Percentiles rank a stretch among this genome's conserved stretches.
Conservation (phyloP, 2,329 filamentous ascomycete species). For the Fusarium nodosum region DNA sequence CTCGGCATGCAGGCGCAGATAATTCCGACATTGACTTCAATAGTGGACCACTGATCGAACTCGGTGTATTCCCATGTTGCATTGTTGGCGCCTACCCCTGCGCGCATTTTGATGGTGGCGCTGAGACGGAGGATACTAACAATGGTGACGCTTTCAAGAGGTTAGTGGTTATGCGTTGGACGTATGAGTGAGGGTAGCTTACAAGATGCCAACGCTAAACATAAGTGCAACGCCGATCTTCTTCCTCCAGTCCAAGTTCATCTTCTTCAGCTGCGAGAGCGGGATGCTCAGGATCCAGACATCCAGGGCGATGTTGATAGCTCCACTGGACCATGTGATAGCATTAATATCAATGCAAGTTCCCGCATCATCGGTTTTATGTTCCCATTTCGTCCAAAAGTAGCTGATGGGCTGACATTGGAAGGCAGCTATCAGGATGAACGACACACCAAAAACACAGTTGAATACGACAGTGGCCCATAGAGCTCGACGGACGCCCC, state of each 20-base stretch:
- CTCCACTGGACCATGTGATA: conserved; percentile 65
- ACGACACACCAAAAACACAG: conserved; percentile 57
- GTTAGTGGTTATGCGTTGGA: neutral
- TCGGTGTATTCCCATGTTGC: conserved; percentile 55
- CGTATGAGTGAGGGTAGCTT: too few species aligned
- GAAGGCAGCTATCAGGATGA: conserved; percentile 61
- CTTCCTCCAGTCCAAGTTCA: conserved; percentile 63
- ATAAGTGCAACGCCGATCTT: conserved; percentile 64
- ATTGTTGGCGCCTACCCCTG: conserved; percentile 46
- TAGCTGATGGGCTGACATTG: conserved; percentile 65
- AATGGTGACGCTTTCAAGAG: conserved; percentile 52
- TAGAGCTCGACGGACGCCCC: conserved; percentile 56
- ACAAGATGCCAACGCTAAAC: conserved; percentile 64
- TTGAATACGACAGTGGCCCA: conserved; percentile 60
- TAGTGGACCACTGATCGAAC: conserved; percentile 54
- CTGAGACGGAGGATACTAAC: conserved; percentile 57
- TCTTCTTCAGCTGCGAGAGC: conserved; percentile 58
- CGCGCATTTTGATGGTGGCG: conserved; percentile 51
- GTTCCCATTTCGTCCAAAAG: conserved; percentile 67
- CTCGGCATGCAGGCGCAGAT: conserved; percentile 59
- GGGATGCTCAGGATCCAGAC: conserved; percentile 66
- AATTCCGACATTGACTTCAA: conserved; percentile 58
- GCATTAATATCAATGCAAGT: conserved; percentile 64
- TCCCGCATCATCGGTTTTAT: conserved; percentile 52
- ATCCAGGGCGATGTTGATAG: conserved; percentile 66